Conservation (phyloP, 2,329 filamentous ascomycete species). For the Fusarium citri region DNA sequence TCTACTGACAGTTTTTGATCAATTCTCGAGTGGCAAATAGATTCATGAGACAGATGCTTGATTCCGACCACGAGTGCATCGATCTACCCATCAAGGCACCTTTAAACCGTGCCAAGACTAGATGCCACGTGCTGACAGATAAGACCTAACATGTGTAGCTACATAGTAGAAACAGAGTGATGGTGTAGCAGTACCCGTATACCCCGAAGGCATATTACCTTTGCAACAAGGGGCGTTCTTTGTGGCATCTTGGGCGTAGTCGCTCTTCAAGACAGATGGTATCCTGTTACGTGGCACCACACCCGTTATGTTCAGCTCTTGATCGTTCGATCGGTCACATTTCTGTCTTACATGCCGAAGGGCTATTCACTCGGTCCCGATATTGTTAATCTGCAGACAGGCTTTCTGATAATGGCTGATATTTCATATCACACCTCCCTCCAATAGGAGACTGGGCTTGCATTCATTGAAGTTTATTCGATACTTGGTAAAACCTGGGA, state of each 20-base stretch:
- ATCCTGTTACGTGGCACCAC: no score
- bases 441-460: not conserved
- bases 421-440: not conserved
- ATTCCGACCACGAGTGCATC: not conserved
- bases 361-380: not conserved
- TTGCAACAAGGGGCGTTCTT: no score
- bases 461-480: not conserved
- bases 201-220: no score
- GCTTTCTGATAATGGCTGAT: not conserved
- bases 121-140: not conserved
- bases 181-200: no score
- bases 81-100: not conserved
- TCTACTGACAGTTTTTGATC: not conserved
- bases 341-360: not conserved
- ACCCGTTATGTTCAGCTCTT: not conserved
- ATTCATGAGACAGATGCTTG: not conserved
- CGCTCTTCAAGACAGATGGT: no score
- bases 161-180: not conserved
- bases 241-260: no score
- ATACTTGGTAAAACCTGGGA: fast-evolving
- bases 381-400: not conserved
- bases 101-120: not conserved
- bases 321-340: not conserved
- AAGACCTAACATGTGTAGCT: not conserved
- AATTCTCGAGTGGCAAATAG: not conserved